Evolutionary conservation across 805 yeast genomes (phyloP), one percentile per base, ranked within the genome.

Genomic region (Blastobotrys chiropterorum): DNA sequence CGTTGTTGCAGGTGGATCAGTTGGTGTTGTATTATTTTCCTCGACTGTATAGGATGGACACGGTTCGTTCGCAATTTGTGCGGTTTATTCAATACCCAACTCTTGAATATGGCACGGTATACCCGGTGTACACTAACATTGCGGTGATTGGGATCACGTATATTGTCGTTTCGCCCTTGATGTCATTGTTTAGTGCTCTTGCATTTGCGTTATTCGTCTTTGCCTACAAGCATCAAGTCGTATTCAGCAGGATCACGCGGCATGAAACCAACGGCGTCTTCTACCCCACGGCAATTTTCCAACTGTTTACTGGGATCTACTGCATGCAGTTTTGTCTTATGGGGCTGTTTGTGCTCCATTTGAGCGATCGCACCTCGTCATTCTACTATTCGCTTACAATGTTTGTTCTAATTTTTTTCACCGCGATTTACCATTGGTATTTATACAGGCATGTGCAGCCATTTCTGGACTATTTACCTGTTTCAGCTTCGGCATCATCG

Each of bases 111-210:
- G 96, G 97, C 0, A 75, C 89, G 0, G 66, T 79, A 0, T 90
- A 84, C 62, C 88, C 97, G 0, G 76, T 82, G 0, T 83, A 83
- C 56, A 81, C 96, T 0, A 84, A 87, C 1, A 74, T 86, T 59
- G 90, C 84, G 0, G 81, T 88, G 4, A 86, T 90, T 53, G 89
- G 92, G 0, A 67, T 90, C 38, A 83, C 87, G 0, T 90, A 88
- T 62, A 79, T 89, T 3, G 78, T 89, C 3, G 79, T 90, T 5
- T 82, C 95, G 0, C 97, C 97, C 0, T 57, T 87, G 50, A 85
- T 90, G 11, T 72, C 86, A 7, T 67, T 86, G 0, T 80, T 85
- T 58, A 73, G 82, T 39, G 62, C 75, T 13, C 61, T 86, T 17
- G 75, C 87, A 1, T 81, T 86, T 59, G 62, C 74, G 0, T 61